Evolutionary conservation across 208 protist species (phyloP), one percentile per base, ranked within the genome.

Genomic region (Kentomonas sorsogonicus): DNA sequence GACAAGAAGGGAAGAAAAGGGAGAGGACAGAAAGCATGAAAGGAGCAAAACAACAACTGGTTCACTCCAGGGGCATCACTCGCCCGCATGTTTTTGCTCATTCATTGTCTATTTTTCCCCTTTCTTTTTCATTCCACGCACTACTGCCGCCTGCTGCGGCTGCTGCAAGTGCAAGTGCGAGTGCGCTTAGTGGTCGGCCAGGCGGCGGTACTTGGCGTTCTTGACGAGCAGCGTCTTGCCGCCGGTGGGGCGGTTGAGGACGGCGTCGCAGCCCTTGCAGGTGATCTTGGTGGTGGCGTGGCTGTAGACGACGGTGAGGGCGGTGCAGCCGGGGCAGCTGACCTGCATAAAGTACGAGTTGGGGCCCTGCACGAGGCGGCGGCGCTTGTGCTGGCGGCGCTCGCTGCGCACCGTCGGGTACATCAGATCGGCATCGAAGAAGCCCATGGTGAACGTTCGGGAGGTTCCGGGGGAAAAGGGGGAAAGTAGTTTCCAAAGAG

Each of bases 291-390:
- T 98, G 51, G 96, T 96, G 53, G 98, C 98, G 74, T 99, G 97
- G 69, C 82, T 97, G 96, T 99, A 99, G 43, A 99, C 97, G 52
- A 93, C 91, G 29, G 97, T 99, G 63, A 93, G 80, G 54, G 38
- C 69, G 65, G 80, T 91, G 83, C 98, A 99, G 47, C 93, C 89
- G 40, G 92, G 93, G 89, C 98, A 99, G 83, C 98, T 98, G 31
- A 99, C 98, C 55, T 99, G 98, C 91, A 99, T 96, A 86, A 99
- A 99, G 88, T 93, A 99, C n/a, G 94, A 97, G 91, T 99, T 99
- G 56, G 98, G 98, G 64, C 87, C 86, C 86, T 98, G 98, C 43
- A 99, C 96, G 16, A 99, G 85, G 64, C 98, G 89, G 89, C 99
- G 99, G 69, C 98, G 91, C 94, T 99, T 99, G 95, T 99, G 97